Conservation (phyloP, 176 grass and related monocot species). For the Juncus effusus region DNA sequence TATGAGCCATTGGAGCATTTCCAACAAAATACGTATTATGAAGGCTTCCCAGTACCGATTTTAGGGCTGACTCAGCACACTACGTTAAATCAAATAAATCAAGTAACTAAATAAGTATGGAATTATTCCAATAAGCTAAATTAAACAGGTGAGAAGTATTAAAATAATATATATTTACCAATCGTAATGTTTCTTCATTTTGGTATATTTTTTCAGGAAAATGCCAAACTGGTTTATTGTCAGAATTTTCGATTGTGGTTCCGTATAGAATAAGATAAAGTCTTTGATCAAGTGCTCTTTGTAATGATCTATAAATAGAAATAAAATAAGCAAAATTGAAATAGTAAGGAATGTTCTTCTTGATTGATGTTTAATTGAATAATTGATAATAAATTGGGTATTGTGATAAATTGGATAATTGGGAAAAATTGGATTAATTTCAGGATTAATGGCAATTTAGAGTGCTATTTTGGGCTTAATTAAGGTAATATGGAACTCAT, state of each 20-base stretch:
- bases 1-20: conserved; percentile 95
- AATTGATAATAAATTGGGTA: too few relatives aligned
- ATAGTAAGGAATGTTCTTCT: neutral
- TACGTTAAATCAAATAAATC: conserved; percentile 23
- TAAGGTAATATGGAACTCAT: too few relatives aligned
- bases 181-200: conserved; percentile 75
- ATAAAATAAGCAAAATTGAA: neutral
- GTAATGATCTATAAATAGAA: conserved; percentile 56
- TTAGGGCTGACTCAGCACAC: conserved; percentile 89
- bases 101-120: neutral
- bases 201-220: conserved; percentile 91
- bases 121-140: conserved; percentile 3
- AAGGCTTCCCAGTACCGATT: conserved; percentile 72
- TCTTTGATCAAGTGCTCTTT: conserved; percentile 81
- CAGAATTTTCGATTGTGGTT: conserved; percentile 48
- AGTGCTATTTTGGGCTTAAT: too few relatives aligned
- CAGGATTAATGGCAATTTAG: too few relatives aligned
- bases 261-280: conserved; percentile 93
- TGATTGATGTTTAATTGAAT: neutral
- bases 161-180: conserved; percentile 32
- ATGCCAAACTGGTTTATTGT: conserved; percentile 75
- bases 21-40: conserved; percentile 88
- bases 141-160: neutral
- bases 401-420: too few relatives aligned
- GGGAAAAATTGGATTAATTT: too few relatives aligned